Evolutionary conservation across 2,329 filamentous ascomycete species (phyloP).

Genomic region (Sclerotinia sclerotiorum): DNA sequence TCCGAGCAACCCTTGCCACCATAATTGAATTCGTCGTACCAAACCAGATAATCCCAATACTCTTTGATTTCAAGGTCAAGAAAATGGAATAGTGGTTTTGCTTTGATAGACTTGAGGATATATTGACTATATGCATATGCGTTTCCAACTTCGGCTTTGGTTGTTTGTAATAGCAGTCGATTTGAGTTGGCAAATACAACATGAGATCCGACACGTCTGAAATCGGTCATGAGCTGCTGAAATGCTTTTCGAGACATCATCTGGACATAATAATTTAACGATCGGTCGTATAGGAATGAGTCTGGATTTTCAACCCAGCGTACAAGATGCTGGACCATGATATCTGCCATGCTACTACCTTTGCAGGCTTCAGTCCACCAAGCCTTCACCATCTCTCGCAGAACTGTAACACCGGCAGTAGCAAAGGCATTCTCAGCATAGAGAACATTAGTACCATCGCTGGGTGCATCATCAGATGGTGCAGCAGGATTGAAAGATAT

Average conservation of each 20-base stretch:
- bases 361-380: conserved; percentile 97
- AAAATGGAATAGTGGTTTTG: conserved; percentile 94
- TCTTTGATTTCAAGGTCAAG: conserved; percentile 96
- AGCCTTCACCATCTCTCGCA: conserved; percentile 96
- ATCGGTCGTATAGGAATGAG: conserved; percentile 92
- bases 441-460: conserved; percentile 66
- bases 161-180: conserved; percentile 87
- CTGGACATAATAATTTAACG: conserved; percentile 94
- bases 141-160: conserved; percentile 94
- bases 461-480: conserved; percentile 56
- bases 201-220: conserved; percentile 89
- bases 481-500: conserved; percentile 79
- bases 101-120: conserved; percentile 95
- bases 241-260: conserved; percentile 98
- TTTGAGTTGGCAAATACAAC: conserved; percentile 94
- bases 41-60: conserved; percentile 98
- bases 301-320: conserved; percentile 94
- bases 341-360: conserved; percentile 90
- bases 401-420: conserved; percentile 83
- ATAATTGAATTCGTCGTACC: conserved; percentile 99
- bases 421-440: conserved; percentile 89
- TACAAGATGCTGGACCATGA: conserved; percentile 95
- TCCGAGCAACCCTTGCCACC: conserved; percentile 88
- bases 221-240: conserved; percentile 95
- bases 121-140: conserved; percentile 97